These are phyloP conservation scores for Corymbia maculata DNA, from an alignment of 345 rosid genomes.

Conservation along the genomic window DNA sequence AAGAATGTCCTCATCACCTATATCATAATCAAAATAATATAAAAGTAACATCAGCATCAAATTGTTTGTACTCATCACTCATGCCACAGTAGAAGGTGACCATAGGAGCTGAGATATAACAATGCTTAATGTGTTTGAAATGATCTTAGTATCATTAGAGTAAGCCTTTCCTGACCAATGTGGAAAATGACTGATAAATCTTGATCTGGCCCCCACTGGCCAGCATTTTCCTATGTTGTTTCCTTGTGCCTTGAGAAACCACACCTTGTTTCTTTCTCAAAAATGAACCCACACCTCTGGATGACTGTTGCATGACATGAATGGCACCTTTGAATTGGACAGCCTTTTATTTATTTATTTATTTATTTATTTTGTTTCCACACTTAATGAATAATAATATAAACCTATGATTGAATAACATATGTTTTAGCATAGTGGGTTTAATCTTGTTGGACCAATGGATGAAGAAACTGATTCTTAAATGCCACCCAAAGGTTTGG, in stretches of 20 bases:
- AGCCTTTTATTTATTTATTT: not conserved
- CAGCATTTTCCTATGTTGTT: not conserved
- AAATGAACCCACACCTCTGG: not conserved
- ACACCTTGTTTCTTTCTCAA: not conserved
- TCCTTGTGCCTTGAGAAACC: not conserved
- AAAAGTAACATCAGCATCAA: not conserved
- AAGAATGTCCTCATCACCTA: not conserved
- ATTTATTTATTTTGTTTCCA: not conserved
- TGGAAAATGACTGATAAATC: not conserved
- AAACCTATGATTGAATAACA: not conserved
- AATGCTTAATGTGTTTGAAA: not conserved
- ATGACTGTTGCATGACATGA: not conserved
- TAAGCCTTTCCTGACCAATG: not conserved
- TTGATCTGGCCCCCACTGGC: not conserved
- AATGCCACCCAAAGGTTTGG: conserved; percentile 14
- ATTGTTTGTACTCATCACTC: not conserved
- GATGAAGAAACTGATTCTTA: not conserved
- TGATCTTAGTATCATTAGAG: not conserved
- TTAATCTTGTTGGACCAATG: conserved; percentile 23
- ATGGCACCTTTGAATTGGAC: not conserved
- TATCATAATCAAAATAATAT: not conserved
- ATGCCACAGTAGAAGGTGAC: not conserved
- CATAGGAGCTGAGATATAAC: not conserved
- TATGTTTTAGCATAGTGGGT: not conserved
- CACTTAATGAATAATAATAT: not conserved